Percentiles rank a stretch among this genome's conserved stretches.
Evolutionary conservation across 306 rosid species (phyloP).

Genomic region (Urtica urens): DNA sequence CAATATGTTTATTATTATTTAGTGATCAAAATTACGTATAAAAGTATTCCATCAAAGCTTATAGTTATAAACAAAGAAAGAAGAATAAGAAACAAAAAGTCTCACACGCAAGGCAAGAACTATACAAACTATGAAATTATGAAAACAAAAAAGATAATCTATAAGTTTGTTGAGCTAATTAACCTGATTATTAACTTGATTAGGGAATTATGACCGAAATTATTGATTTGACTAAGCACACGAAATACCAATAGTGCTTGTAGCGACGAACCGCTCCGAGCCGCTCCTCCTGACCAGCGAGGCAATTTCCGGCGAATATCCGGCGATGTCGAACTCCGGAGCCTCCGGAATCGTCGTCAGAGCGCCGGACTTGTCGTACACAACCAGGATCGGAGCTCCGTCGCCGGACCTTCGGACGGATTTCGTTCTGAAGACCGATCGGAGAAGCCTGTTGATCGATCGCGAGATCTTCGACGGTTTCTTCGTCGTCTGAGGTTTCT

Average conservation of each 20-base stretch:
- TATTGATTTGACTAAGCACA: conserved; percentile 16
- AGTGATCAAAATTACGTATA: too few relatives aligned
- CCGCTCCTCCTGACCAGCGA: conserved; percentile 38
- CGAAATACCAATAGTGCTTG: conserved; percentile 36
- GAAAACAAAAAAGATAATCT: not conserved
- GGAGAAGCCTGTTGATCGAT: conserved; percentile 50
- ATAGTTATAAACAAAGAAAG: too few relatives aligned
- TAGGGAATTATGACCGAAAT: too few relatives aligned
- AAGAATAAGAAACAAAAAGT: too few relatives aligned
- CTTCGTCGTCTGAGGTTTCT: not conserved
- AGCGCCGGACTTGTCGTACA: conserved; percentile 50
- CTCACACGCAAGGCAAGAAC: too few relatives aligned
- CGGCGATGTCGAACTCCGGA: conserved; percentile 41
- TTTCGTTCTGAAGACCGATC: conserved; percentile 47
- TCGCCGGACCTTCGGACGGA: conserved; percentile 17
- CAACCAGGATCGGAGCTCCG: conserved; percentile 39
- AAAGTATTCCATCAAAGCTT: too few relatives aligned
- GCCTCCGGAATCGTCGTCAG: conserved; percentile 65
- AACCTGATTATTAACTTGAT: too few relatives aligned
- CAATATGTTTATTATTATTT: too few relatives aligned
- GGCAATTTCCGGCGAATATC: conserved; percentile 47
- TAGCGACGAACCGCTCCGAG: conserved; percentile 39
- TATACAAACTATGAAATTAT: too few relatives aligned
- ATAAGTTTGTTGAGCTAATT: too few relatives aligned
- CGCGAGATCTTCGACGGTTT: conserved; percentile 50